phyloP scores from a whole-genome alignment of 2,329 filamentous ascomycete species.

The Ascomycota sp. region DNA sequence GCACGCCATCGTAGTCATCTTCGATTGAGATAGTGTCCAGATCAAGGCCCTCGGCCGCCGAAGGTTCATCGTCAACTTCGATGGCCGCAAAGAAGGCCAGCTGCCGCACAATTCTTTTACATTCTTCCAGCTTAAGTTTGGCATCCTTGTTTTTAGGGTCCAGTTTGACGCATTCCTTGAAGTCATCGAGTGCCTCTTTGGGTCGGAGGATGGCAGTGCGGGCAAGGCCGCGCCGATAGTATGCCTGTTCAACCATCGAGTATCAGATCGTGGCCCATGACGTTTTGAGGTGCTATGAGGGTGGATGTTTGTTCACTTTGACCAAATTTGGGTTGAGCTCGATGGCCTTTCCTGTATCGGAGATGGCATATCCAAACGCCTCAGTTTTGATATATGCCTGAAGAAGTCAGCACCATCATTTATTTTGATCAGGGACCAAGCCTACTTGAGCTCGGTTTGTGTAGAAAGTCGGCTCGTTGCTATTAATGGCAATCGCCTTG shows the following conservation, averaged over 20 bases:
- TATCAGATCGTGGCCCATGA: neutral
- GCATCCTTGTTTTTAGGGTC: constrained; percentile 80
- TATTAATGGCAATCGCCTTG: constrained; percentile 69
- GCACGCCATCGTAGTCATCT: constrained; percentile 64
- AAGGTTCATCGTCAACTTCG: constrained; percentile 79
- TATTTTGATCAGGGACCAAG: constrained; percentile 7
- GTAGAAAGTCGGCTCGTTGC: constrained; percentile 73
- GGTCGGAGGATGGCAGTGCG: constrained; percentile 81
- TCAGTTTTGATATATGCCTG: constrained; percentile 91
- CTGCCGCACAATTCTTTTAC: constrained; percentile 84
- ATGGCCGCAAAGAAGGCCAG: constrained; percentile 89
- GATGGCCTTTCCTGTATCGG: constrained; percentile 78
- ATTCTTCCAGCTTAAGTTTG: constrained; percentile 76
- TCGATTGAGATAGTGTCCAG: constrained; percentile 72
- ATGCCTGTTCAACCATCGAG: constrained; percentile 37
- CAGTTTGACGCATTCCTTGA: constrained; percentile 74
- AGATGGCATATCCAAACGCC: constrained; percentile 79
- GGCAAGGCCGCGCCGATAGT: constrained; percentile 81
- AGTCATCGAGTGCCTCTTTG: constrained; percentile 76
- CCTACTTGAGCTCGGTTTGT: constrained; percentile 85
- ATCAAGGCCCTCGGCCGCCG: constrained; percentile 77
- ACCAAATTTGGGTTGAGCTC: constrained; percentile 73
- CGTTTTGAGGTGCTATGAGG: neutral
- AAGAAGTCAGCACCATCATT: constrained; percentile 22
- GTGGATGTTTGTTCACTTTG: constrained; percentile 40